These are phyloP conservation scores for Pyricularia grisea DNA, from an alignment of 2,329 filamentous ascomycete genomes.

Conservation along the genomic window DNA sequence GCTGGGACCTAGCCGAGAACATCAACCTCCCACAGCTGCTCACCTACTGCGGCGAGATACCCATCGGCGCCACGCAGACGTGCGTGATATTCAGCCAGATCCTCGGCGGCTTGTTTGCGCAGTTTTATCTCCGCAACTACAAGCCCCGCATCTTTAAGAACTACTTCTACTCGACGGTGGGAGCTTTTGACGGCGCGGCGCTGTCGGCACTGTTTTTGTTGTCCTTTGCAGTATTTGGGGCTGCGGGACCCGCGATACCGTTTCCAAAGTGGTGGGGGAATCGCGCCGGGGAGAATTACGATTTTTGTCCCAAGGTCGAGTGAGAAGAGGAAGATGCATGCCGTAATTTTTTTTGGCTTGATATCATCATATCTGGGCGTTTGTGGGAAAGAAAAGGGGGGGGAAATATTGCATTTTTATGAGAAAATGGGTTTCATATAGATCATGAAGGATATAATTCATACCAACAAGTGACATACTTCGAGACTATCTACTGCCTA, in stretches of 20 bases:
- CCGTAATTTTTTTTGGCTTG: not conserved
- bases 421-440: not conserved
- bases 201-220: not conserved
- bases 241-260: not conserved
- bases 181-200: not conserved
- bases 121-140: not conserved
- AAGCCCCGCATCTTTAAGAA: not conserved
- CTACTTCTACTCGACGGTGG: not conserved
- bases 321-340: not conserved
- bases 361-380: not conserved
- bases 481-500: not conserved
- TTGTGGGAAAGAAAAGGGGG: not conserved
- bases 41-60: not conserved
- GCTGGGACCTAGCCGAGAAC: not conserved
- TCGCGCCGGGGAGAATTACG: not conserved
- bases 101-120: not conserved
- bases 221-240: not conserved
- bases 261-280: not conserved
- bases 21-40: not conserved
- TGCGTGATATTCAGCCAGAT: not conserved
- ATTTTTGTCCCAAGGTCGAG: not conserved
- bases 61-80: not conserved
- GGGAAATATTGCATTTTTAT: not conserved
- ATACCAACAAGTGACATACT: not conserved
- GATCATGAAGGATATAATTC: not conserved